Base-by-base conservation (phyloP, 2,329 filamentous ascomycete species). In the Colletotrichum sp. region DNA sequence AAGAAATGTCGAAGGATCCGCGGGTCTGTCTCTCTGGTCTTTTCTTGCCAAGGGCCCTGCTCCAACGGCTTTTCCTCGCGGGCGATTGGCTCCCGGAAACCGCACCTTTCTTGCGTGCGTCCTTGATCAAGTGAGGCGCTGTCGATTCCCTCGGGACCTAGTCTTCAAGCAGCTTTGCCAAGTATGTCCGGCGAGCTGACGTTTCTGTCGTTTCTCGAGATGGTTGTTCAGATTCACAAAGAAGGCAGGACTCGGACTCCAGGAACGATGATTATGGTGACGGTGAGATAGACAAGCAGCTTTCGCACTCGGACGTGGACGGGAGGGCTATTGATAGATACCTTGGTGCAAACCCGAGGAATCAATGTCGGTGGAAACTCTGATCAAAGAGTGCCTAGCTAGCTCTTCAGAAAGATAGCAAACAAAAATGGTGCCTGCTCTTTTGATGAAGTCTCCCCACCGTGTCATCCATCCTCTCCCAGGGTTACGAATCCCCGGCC, bases 1-100 rank as follows among this genome's bases (percentile, higher is more conserved):
- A 32, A 65, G 74, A 76, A 65, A 69, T 76, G 70, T 65, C 21
- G 57, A 39, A 73, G 69, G 73, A 73, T 69, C 16, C 63, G 39
- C 24, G 28, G 64, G 13, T 69, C 64, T 34, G 39, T 68, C 64
- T 26, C 59, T 24, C 52, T 63, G 59, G 10, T 52, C 13, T 13
- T 32, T 63, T 21, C 16, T 63, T 63, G n/a, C 59, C 26, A 8
- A 21, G 30, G 28, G n/a, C 8, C 18, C 12, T 32, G 26, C 59
- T 32, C 28, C 32, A 63, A 34, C 28, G n/a, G n/a, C 28, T 18
- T 34, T 63, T 13, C 32, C 30, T 34, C 32, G n/a, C 59, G 18
- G 55, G 21, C 26, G 55, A 26, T 59, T 26, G 21, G 55, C 55
- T 59, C 24, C 55, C 28, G 9, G 13, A 21, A 59, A 59, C 21